Evolutionary conservation across 768 basidiomycete species (phyloP).

Genomic region (Boletus barrowsii): DNA sequence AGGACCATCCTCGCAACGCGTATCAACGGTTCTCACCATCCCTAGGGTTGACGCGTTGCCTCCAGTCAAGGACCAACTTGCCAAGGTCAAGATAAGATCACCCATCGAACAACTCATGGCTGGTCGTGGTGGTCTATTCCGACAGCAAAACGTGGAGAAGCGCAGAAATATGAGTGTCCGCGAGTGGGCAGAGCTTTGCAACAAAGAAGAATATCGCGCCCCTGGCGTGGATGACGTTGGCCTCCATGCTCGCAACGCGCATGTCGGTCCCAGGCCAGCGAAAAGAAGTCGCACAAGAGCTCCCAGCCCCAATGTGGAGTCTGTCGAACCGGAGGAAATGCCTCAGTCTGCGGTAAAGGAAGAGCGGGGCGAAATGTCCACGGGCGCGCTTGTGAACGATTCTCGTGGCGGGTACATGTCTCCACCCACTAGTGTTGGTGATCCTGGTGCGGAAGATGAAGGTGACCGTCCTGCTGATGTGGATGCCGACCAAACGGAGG

Average conservation of each 20-base stretch:
- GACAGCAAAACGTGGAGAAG: conserved; percentile 89
- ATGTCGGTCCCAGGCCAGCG: conserved; percentile 33
- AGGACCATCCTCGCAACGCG: conserved; percentile 30
- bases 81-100: conserved; percentile 71
- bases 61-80: conserved; percentile 65
- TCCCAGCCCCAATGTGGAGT: conserved; percentile 36
- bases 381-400: conserved; percentile 3
- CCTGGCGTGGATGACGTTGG: conserved; percentile 73
- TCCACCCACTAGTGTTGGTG: conserved; percentile 26
- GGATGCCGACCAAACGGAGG: conserved; percentile 29
- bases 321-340: conserved; percentile 42
- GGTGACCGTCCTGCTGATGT: conserved; percentile 7
- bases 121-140: conserved; percentile 82
- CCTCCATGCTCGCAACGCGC: conserved; percentile 42
- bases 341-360: conserved; percentile 39
- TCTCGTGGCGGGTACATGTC: conserved; percentile 21
- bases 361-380: conserved; percentile 33
- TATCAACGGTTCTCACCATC: conserved; percentile 16
- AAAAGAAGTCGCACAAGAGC: conserved; percentile 45
- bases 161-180: conserved; percentile 78
- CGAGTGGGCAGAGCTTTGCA: conserved; percentile 82
- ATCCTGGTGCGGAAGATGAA: conserved; percentile 19
- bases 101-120: conserved; percentile 95
- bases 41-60: conserved; percentile 72
- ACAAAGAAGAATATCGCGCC: conserved; percentile 66